phyloP scores from a whole-genome alignment of 116 monocot species.

The Phalaenopsis hybrid region DNA sequence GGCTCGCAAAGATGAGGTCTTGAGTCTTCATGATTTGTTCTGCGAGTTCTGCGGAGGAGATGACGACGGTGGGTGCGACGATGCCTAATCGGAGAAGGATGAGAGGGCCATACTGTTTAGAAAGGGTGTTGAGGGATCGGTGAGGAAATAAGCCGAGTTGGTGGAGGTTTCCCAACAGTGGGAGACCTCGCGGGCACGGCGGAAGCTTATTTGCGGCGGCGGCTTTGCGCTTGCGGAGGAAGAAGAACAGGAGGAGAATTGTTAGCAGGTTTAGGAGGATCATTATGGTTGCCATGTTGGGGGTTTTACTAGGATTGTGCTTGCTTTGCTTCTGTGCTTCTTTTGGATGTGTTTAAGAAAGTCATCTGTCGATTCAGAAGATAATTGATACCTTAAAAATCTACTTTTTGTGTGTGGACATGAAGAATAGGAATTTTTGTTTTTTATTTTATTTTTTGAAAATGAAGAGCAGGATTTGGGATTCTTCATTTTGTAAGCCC shows the following conservation, averaged over 20 bases:
- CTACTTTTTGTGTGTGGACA: no score
- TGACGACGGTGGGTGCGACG: not conserved
- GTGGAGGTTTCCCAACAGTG: constrained; percentile 11
- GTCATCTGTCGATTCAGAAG: no score
- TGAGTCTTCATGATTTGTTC: constrained; percentile 9
- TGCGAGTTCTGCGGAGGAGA: constrained; percentile 1
- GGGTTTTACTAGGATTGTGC: not conserved
- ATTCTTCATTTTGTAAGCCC: no score
- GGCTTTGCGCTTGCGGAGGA: not conserved
- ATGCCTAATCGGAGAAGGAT: constrained; percentile 6
- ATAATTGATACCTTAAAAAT: no score
- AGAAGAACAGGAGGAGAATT: not conserved
- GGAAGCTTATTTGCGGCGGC: not conserved
- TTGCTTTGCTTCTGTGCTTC: no score
- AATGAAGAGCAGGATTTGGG: no score
- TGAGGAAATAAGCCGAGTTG: constrained; percentile 6
- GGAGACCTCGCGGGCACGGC: not conserved
- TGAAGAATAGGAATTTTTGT: no score
- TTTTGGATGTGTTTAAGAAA: no score
- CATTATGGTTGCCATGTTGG: no score
- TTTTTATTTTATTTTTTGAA: no score
- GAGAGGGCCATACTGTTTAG: constrained; percentile 10
- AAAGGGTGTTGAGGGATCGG: constrained; percentile 2
- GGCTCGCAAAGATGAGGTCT: constrained; percentile 8
- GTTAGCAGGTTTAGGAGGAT: not conserved